A percentile compares a stretch with the other conserved stretches of the same genome.
phyloP scores from a whole-genome alignment of 108 stramenopile genomes.

The Nitzschia sp. region DNA sequence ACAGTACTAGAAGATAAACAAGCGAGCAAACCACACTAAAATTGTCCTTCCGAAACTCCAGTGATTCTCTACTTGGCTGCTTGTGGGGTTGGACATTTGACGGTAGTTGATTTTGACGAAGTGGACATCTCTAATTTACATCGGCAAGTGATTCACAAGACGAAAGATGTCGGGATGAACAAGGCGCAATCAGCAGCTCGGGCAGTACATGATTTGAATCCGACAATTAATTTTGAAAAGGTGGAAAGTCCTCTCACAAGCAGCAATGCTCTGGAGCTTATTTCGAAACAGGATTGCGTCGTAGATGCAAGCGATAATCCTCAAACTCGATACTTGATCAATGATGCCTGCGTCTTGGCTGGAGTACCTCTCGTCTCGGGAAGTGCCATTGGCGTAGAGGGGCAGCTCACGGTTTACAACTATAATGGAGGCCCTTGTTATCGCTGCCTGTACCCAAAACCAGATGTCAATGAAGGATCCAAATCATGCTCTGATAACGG shows the following conservation, averaged over 20 bases:
- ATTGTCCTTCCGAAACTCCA: not conserved
- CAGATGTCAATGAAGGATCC: slow-evolving; percentile 54
- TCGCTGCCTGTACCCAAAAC: slow-evolving; percentile 88
- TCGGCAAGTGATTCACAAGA: slow-evolving; percentile 92
- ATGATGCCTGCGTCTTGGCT: slow-evolving; percentile 93
- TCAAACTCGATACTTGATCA: slow-evolving; percentile 91
- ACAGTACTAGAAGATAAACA: not conserved
- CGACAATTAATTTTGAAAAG: slow-evolving; percentile 49
- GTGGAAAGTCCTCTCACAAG: slow-evolving; percentile 34
- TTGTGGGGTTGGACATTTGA: slow-evolving; percentile 74
- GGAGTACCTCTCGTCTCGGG: slow-evolving; percentile 79
- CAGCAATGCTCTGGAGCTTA: slow-evolving; percentile 65
- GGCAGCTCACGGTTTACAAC: slow-evolving; percentile 87
- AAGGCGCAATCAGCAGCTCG: slow-evolving; percentile 77
- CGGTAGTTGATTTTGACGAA: slow-evolving; percentile 92
- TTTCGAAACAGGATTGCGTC: slow-evolving; percentile 72
- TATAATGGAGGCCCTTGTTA: slow-evolving; percentile 69
- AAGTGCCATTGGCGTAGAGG: slow-evolving; percentile 87
- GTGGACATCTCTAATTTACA: slow-evolving; percentile 97
- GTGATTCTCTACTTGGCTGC: slow-evolving; percentile 81
- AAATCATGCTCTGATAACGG: slow-evolving; percentile 86
- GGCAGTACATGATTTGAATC: slow-evolving; percentile 66
- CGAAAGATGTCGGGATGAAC: slow-evolving; percentile 66
- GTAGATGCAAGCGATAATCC: slow-evolving; percentile 97
- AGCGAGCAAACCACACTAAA: not conserved